Conservation (phyloP, 2,329 filamentous ascomycete genomes). For the Dactylonectria macrodidyma region DNA sequence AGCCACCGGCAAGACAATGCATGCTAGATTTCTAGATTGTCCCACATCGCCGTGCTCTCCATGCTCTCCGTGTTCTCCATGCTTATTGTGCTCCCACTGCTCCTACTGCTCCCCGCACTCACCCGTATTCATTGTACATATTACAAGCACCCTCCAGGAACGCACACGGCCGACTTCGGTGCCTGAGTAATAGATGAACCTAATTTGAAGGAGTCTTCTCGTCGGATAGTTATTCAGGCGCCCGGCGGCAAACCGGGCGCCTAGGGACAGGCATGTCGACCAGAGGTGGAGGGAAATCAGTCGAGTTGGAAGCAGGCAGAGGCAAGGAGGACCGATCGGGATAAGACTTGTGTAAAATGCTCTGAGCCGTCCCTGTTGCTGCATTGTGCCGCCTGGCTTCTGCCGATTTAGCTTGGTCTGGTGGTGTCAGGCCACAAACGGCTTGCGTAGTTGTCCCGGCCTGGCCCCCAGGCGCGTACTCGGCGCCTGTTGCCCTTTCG, state of each 20-base stretch:
- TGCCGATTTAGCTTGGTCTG: conserved; percentile 1
- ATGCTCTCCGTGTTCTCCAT: neutral
- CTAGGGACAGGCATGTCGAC: conserved; percentile 12
- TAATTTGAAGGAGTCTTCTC: neutral
- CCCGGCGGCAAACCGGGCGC: conserved; percentile 26
- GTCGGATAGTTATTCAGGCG: conserved; percentile 18
- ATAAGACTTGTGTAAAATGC: conserved; percentile 4
- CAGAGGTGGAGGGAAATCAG: conserved; percentile 9
- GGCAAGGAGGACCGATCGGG: conserved; percentile 15
- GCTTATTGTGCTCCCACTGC: neutral
- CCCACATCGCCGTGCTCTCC: conserved; percentile 8
- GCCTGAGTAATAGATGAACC: neutral
- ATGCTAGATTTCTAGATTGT: conserved; percentile 11
- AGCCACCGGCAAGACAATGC: conserved; percentile 14
- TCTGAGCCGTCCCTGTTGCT: neutral
- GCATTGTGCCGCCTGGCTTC: neutral
- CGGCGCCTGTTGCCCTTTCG: conserved; percentile 23
- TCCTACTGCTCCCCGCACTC: too few species aligned
- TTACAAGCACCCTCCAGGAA: neutral
- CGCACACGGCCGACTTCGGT: neutral
- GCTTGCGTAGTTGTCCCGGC: conserved; percentile 9
- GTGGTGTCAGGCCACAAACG: conserved; percentile 26
- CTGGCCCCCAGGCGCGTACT: conserved; percentile 25
- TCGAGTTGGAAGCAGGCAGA: conserved; percentile 8
- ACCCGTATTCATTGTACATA: neutral